Base-by-base conservation (phyloP, 306 rosid genomes). In the Cicer cuneatum region DNA sequence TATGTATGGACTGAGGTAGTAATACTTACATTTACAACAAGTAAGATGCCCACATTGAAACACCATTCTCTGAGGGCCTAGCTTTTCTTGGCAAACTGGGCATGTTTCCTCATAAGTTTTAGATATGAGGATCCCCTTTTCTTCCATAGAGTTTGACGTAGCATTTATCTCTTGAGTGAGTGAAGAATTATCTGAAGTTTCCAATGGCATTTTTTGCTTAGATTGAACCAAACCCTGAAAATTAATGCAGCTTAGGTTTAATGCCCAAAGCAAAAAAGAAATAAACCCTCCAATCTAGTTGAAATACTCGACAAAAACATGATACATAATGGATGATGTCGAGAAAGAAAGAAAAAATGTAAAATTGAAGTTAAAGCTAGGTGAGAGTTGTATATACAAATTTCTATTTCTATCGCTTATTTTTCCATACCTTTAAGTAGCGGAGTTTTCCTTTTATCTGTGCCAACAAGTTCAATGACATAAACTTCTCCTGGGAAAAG, bases 31-130 rank as follows among this genome's bases (percentile, higher is more conserved):
- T 91, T 88, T 91, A 85, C 96, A 94, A 85, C 97, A 91, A 42
- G 93, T 91, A 60, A 91, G 53, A 76, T 91, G 98, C 70, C 98
- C 98, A 80, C 98, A 94, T 70, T 89, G 97, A 84, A 94, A 94
- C 71, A 94, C 97, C 96, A 90, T 94, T 89, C 90, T 91, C 81
- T 83, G 89, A 71, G 77, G 83, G 83, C 88, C 89, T 66, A 91
- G 82, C 73, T 74, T 84, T 46, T 94, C 97, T 79, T 91, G 98
- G 83, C 98, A 94, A 77, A 94, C 79, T 2, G 97, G 98, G 85
- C 98, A 94, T 56, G 95, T 70, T 85, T 90, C 97, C 29, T 88
- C 93, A 21, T 84, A 82, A 66, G 83, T 75, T 82, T 80, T 90
- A 73, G 74, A 61, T 75, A 80, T 7, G 49, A 68, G 53, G 46